Conservation (phyloP, 805 yeast genomes). For the Saccharomyces kudriavzevii region DNA sequence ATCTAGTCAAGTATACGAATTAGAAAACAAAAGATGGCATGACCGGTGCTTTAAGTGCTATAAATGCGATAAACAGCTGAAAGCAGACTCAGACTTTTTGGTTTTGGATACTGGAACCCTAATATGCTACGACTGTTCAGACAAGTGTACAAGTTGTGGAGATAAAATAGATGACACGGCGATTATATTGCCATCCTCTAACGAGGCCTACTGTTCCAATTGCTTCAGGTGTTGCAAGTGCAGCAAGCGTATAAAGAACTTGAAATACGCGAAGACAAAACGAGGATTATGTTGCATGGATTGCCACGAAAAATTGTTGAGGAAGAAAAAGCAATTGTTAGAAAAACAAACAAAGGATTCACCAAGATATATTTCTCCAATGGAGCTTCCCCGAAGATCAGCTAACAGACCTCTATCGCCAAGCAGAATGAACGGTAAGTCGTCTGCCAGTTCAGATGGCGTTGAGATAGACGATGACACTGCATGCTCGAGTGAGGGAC, state of each 20-base stretch:
- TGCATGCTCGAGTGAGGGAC: background rate
- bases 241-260: conserved; percentile 76
- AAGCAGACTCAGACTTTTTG: conserved; percentile 80
- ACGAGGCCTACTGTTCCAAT: conserved; percentile 86
- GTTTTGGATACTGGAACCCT: conserved; percentile 85
- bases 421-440: background rate
- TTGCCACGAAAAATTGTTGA: conserved; percentile 81
- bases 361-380: background rate
- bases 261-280: conserved; percentile 86
- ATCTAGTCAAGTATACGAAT: conserved; percentile 88
- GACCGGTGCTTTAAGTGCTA: conserved; percentile 84
- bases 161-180: conserved; percentile 89
- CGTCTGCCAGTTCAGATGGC: background rate
- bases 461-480: background rate
- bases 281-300: conserved; percentile 89
- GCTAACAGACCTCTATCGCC: background rate
- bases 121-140: conserved; percentile 84
- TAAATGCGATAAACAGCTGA: conserved; percentile 65
- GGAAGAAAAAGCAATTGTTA: conserved; percentile 49
- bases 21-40: conserved; percentile 93
- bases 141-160: conserved; percentile 74
- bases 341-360: background rate
- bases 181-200: conserved; percentile 66
- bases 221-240: conserved; percentile 92
- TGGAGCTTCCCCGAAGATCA: background rate